Conservation (phyloP, 2,329 filamentous ascomycete genomes). For the Claviceps fusiformis region DNA sequence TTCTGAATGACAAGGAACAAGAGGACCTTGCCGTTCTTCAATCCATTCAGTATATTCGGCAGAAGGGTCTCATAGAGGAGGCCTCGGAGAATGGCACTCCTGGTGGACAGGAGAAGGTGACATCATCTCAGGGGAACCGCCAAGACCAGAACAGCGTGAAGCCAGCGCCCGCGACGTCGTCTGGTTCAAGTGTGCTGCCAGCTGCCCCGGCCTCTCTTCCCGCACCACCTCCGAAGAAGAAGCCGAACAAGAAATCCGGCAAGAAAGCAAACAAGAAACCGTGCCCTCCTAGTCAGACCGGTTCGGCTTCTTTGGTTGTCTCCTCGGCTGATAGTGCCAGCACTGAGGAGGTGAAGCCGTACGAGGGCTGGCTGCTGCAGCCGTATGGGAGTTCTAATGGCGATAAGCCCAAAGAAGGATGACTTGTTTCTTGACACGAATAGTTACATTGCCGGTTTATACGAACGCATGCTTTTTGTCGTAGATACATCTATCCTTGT, state of each 20-base stretch:
- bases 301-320: constrained; percentile 16
- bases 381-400: constrained; percentile 22
- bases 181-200: constrained; percentile 20
- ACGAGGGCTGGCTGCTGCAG: constrained; percentile 24
- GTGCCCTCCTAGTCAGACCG: constrained; percentile 13
- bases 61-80: constrained; percentile 38
- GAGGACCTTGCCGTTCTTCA: constrained; percentile 53
- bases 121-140: constrained; percentile 9
- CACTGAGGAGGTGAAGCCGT: constrained; percentile 19
- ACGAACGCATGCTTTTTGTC: background rate
- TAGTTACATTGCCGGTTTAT: background rate
- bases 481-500: background rate
- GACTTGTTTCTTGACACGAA: constrained; percentile 16
- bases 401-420: constrained; percentile 19
- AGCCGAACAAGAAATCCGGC: constrained; percentile 9
- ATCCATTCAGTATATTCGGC: constrained; percentile 50
- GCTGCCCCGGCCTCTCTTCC: constrained; percentile 25
- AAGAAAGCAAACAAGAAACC: background rate
- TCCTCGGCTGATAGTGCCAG: constrained; percentile 19
- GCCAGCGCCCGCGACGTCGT: constrained; percentile 7
- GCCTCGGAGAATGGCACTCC: constrained; percentile 7
- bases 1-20: constrained; percentile 55
- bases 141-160: background rate
- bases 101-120: constrained; percentile 4
- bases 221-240: constrained; percentile 20